Evolutionary conservation across 352 stramenopile species (phyloP).

Genomic region (Pythium dissimile): DNA sequence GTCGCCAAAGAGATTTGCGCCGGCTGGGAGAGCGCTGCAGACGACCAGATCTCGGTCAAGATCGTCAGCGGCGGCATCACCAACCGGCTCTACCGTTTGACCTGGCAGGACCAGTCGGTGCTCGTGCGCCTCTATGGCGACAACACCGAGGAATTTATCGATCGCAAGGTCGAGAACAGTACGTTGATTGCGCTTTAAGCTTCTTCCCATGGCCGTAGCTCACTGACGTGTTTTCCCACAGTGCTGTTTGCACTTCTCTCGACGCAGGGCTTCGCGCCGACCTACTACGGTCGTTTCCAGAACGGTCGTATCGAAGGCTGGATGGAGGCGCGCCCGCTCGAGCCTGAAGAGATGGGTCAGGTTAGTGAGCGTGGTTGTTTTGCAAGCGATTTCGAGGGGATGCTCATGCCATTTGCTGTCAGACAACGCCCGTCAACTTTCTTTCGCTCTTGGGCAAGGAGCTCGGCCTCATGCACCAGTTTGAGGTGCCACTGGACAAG

Average conservation of each 20-base stretch:
- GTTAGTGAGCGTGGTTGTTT: conserved; percentile 4
- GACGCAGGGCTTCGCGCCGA: conserved; percentile 80
- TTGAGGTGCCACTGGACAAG: conserved; percentile 66
- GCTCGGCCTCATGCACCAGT: conserved; percentile 84
- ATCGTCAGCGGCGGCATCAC: conserved; percentile 91
- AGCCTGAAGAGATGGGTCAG: conserved; percentile 87
- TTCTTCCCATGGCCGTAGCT: too few relatives aligned
- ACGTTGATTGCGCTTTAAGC: too few relatives aligned
- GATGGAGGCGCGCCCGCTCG: conserved; percentile 74
- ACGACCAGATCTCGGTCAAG: conserved; percentile 75
- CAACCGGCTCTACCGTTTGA: conserved; percentile 89
- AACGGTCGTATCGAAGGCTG: conserved; percentile 92
- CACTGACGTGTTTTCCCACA: conserved; percentile 31
- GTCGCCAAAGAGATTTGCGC: conserved; percentile 65
- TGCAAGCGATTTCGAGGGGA: not conserved
- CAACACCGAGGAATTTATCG: conserved; percentile 93
- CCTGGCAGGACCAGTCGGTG: conserved; percentile 64
- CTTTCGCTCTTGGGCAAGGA: conserved; percentile 84
- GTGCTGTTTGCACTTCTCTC: conserved; percentile 84
- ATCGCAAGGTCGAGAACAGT: conserved; percentile 90
- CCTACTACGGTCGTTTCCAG: conserved; percentile 88
- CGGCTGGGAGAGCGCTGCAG: conserved; percentile 48
- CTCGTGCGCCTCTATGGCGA: conserved; percentile 91
- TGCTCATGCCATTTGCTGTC: not conserved
- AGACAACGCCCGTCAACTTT: conserved; percentile 74